Evolutionary conservation across 129 eudicot species (phyloP), one percentile per base, ranked within the genome.

Genomic region (Calendula officinalis): DNA sequence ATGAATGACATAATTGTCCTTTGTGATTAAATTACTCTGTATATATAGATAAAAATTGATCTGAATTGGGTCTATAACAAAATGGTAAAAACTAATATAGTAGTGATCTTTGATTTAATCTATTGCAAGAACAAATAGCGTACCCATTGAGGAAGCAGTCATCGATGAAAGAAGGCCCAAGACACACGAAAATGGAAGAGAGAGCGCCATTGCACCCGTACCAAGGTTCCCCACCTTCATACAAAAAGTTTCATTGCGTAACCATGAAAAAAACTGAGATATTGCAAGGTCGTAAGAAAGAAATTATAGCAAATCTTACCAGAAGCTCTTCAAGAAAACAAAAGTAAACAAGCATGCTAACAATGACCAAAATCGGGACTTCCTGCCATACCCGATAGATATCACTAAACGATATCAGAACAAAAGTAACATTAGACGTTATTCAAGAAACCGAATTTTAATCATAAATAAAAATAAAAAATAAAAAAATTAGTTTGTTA

Each of bases 61-160:
- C n/a, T n/a, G n/a, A n/a, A n/a, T n/a, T n/a, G n/a, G n/a, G n/a
- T n/a, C n/a, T n/a, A n/a, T n/a, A n/a, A n/a, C n/a, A n/a, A n/a
- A 56, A 33, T 16, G 47, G 15, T 39, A 47, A 66, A 45, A 17
- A 15, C 47, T 12, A 56, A 22, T 35, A 46, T 50, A 32, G 39
- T 64, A 1, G 8, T n/a, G 38, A 49, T 39, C 32, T 46, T 30
- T 64, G 2, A 8, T 40, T 50, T 13, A 13, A 50, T 37, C 10
- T 22, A 38, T 39, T 5, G 3, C 10, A 7, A 36, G 39, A 62
- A 41, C 22, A 53, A 58, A 38, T 53, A 51, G 56, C 72, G 52
- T 81, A 91, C 98, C 98, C 98, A 91, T 88, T 49, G 95, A 84
- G 71, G 96, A 91, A 60, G 98, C 64, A 44, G 96, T 83, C 91